These are phyloP conservation scores for Puya raimondii DNA, from an alignment of 176 grass and related monocot genomes.

Conservation along the genomic window DNA sequence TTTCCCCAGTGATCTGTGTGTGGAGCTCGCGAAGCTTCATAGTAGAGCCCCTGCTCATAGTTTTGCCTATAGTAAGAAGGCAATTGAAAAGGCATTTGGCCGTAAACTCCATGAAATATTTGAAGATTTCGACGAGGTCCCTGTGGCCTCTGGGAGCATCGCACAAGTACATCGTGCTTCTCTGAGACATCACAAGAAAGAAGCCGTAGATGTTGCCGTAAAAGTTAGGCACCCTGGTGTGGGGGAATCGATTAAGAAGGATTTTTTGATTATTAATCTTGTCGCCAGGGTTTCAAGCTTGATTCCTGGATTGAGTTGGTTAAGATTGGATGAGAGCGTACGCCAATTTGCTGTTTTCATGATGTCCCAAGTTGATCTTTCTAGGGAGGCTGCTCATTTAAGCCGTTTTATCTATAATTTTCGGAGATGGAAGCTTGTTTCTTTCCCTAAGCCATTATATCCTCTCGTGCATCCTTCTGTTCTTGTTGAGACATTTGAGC, in stretches of 20 bases:
- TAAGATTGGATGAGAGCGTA: slow-evolving; percentile 93
- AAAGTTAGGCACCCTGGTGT: slow-evolving; percentile 96
- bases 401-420: slow-evolving; percentile 94
- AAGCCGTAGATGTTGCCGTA: slow-evolving; percentile 62
- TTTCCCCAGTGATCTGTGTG: slow-evolving; percentile 86
- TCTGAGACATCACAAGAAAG: slow-evolving; percentile 38
- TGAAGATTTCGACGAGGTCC: slow-evolving; percentile 74
- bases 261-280: slow-evolving; percentile 80
- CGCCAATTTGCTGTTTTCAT: slow-evolving; percentile 89
- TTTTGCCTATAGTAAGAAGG: slow-evolving; percentile 61
- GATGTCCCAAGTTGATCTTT: slow-evolving; percentile 98
- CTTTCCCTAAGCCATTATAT: slow-evolving; percentile 89
- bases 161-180: slow-evolving; percentile 88
- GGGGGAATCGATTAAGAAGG: slow-evolving; percentile 81
- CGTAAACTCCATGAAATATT: slow-evolving; percentile 74
- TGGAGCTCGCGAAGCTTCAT: slow-evolving; percentile 91
- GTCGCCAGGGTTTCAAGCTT: slow-evolving; percentile 52
- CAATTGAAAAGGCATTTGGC: slow-evolving; percentile 85
- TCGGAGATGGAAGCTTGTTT: slow-evolving; percentile 74
- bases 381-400: slow-evolving; percentile 87
- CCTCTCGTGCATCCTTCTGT: slow-evolving; percentile 95
- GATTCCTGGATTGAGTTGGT: slow-evolving; percentile 80
- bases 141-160: slow-evolving; percentile 96
- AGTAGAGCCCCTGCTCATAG: slow-evolving; percentile 68
- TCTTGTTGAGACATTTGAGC: slow-evolving; percentile 95